phyloP scores from a whole-genome alignment of 2,329 filamentous ascomycete species.

The Tricladium varicosporioides region DNA sequence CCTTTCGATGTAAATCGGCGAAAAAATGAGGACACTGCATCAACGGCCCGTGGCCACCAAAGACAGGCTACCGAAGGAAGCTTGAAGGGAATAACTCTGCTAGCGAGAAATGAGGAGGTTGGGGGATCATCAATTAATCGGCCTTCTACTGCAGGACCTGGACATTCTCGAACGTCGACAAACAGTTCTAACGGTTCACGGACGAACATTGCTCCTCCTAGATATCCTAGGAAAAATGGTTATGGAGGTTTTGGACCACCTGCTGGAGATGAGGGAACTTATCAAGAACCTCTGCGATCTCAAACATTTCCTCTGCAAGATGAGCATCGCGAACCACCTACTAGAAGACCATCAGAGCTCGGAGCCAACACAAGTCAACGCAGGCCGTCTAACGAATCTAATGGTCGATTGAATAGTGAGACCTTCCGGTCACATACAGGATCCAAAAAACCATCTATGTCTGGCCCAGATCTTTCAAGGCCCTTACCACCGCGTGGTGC shows the following conservation, averaged over 20 bases:
- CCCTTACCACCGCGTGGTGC: slow-evolving; percentile 31
- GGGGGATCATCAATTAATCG: slow-evolving; percentile 14
- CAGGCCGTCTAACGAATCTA: slow-evolving; percentile 18
- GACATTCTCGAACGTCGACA: slow-evolving; percentile 25
- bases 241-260: slow-evolving; percentile 59
- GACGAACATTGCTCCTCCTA: slow-evolving; percentile 18
- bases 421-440: not conserved
- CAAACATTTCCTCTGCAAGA: slow-evolving; percentile 33
- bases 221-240: slow-evolving; percentile 44
- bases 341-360: slow-evolving; percentile 26
- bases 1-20: slow-evolving; percentile 56
- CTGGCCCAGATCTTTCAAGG: slow-evolving; percentile 30
- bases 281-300: slow-evolving; percentile 38
- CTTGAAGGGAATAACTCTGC: slow-evolving; percentile 17
- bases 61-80: slow-evolving; percentile 24
- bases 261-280: slow-evolving; percentile 36
- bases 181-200: slow-evolving; percentile 25
- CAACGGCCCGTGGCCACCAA: slow-evolving; percentile 30
- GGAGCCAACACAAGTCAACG: slow-evolving; percentile 14
- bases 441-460: slow-evolving; percentile 25
- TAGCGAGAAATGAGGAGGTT: slow-evolving; percentile 9
- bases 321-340: slow-evolving; percentile 17
- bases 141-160: slow-evolving; percentile 22
- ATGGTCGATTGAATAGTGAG: not conserved
- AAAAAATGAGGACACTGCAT: slow-evolving; percentile 24